Percentiles rank a stretch among this genome's conserved stretches.
Conservation (phyloP, 2,329 filamentous ascomycete genomes). For the Metarhizium robertsii region DNA sequence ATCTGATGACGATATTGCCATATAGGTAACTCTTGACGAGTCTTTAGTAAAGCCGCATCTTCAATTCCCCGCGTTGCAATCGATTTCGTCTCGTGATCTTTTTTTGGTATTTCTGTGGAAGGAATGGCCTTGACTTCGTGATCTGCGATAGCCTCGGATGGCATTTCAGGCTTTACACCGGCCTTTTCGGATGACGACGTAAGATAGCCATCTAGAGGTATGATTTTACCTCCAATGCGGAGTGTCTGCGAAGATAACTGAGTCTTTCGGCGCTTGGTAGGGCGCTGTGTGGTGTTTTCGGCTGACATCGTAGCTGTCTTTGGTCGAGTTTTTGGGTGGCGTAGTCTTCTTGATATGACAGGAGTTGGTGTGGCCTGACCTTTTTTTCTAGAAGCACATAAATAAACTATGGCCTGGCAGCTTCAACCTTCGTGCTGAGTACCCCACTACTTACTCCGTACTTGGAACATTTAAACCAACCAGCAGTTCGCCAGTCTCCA, state of each 20-base stretch:
- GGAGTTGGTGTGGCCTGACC: background rate
- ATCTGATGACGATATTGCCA: constrained; percentile 68
- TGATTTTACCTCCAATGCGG: constrained; percentile 37
- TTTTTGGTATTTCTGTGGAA: background rate
- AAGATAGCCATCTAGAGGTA: constrained; percentile 42
- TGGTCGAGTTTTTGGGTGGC: background rate
- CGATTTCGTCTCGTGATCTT: background rate
- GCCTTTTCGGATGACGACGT: constrained; percentile 15
- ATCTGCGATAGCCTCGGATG: background rate
- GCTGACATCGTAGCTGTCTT: constrained; percentile 1
- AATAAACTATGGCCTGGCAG: no score
- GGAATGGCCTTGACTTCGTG: background rate
- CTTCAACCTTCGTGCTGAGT: no score
- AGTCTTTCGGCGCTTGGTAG: constrained; percentile 29
- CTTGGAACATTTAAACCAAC: no score
- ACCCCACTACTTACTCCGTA: no score
- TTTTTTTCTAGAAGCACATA: no score
- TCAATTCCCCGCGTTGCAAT: constrained; percentile 12
- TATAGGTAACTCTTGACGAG: constrained; percentile 67
- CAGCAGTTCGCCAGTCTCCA: no score
- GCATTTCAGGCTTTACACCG: background rate
- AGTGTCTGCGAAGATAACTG: constrained; percentile 25
- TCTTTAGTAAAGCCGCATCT: constrained; percentile 27
- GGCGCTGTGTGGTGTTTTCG: constrained; percentile 9
- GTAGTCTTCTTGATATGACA: background rate